Base-by-base conservation (phyloP, 2,329 filamentous ascomycete species). In the Aspergillus quadrilineatus region DNA sequence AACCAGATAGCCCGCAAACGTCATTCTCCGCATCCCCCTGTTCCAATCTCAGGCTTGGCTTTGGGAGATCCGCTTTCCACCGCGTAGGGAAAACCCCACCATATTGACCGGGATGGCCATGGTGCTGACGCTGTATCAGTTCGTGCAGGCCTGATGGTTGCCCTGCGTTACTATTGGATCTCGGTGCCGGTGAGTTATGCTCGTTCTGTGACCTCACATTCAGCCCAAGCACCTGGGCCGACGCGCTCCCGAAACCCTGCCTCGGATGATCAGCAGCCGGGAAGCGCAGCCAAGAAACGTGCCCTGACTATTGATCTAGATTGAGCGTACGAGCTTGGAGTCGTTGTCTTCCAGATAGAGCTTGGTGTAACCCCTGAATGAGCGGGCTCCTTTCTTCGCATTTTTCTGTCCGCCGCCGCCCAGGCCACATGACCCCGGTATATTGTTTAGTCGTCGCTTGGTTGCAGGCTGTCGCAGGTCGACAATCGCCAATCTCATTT, bases 231-330 rank as follows among this genome's bases (percentile, higher is more conserved):
- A 57, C 41, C 55, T 42, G 55, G 57, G 49, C 64, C 65, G 63
- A 65, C 53, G 60, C 63, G 57, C 64, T 45, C 53, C 66, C 69
- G 65, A 65, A 43, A 57, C 56, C 59, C 60, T 66, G 60, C 67
- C 64, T 69, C 68, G 66, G 69, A 66, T 65, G 67, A 69, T 71
- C 68, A 63, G 61, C 67, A 59, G 58, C 63, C 57, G 69, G 66
- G 65, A 53, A 65, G 59, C 60, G 56, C 47, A 60, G 60, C 64
- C 61, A 63, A 65, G 60, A 58, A 58, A 55, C 55, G 32, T 59
- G 57, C 60, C 59, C 59, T 61, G 62, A 63, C 57, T 63, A 57
- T 57, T 53, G 50, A 53, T 50, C 46, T 57, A 39, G 50, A 57
- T 53, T 39, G 50, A 53, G 44, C 32, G 29, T 15, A 29, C 44